These are phyloP conservation scores for Carpinus fangiana DNA, from an alignment of 306 rosid species.

Conservation along the genomic window DNA sequence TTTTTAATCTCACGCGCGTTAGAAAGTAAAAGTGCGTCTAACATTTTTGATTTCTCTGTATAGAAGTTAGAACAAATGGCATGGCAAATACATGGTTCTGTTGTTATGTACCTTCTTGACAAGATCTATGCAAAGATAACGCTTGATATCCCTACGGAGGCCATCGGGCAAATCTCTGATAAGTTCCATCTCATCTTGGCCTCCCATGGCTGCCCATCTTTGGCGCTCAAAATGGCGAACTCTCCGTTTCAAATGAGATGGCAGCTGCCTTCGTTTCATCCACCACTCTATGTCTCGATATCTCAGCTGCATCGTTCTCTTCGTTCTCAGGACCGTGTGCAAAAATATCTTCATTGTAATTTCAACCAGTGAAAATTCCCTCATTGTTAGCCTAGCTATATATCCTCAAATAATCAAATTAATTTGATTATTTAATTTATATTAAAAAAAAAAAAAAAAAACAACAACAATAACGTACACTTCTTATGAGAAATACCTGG, in stretches of 20 bases:
- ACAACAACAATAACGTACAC: too few species aligned
- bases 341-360: constrained; percentile 27
- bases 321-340: constrained; percentile 33
- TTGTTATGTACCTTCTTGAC: constrained; percentile 31
- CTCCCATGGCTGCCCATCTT: constrained; percentile 36
- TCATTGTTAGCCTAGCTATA: neutral
- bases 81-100: too few species aligned
- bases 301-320: constrained; percentile 33
- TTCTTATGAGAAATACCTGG: constrained; percentile 21
- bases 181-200: constrained; percentile 35
- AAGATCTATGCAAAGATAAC: constrained; percentile 45
- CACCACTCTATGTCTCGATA: constrained; percentile 43
- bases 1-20: too few species aligned
- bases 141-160: constrained; percentile 42
- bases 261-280: constrained; percentile 45
- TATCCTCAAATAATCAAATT: too few species aligned
- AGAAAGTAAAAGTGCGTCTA: too few species aligned
- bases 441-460: too few species aligned
- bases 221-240: constrained; percentile 33
- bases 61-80: too few species aligned
- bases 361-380: neutral
- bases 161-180: constrained; percentile 40
- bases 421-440: too few species aligned
- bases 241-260: constrained; percentile 33
- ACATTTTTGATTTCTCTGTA: too few species aligned